Evolutionary conservation across 768 basidiomycete genomes (phyloP), one percentile per base, ranked within the genome.

Genomic region (Naganishia antarctica): DNA sequence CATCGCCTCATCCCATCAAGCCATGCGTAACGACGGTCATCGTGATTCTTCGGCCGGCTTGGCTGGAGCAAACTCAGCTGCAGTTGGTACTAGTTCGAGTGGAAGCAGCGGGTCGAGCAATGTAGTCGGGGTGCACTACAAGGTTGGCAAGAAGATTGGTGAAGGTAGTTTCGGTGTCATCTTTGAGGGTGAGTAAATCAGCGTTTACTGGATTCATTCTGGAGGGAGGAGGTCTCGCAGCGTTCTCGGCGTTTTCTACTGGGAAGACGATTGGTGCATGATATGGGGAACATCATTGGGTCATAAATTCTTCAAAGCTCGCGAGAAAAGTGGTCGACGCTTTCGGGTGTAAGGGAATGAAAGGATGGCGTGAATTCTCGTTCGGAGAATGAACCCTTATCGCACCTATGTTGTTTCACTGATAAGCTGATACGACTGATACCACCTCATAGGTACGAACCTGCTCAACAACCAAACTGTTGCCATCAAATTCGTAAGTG

Each of bases 401-500:
- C 28, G 44, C 57, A 43, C 61, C 34, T 13, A 7, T 43, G 34
- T 53, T 59, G 12, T 34, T 49, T 61, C 45, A 21, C 44, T 28
- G 7, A 37, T n/a, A 23, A 18, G 2, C n/a, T 34, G 18, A 8
- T 49, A 8, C 4, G 5, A 31, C 31, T 15, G 15, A 21, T 16
- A 18, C 26, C 34, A 3, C 34, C 32, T 48, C n/a, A 51, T 74
- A 97, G 94, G 94, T 28, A 94, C 92, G 8, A 99, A 99, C 76
- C 82, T 99, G 32, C 86, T 98, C 80, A 99, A 99, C 82, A 91
- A 89, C 3, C 92, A 94, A 81, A 93, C 92, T 11, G 94, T 98
- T 66, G 96, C 96, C 68, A 98, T 99, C 86, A 99, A 99, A 83
- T 99, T 99, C 84, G 96, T 98, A 74, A 80, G 93, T 86, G 41